Percentiles rank a stretch among this genome's conserved stretches.
phyloP scores from a whole-genome alignment of 2,329 filamentous ascomycete genomes.

The Colletotrichum lindemuthianum region DNA sequence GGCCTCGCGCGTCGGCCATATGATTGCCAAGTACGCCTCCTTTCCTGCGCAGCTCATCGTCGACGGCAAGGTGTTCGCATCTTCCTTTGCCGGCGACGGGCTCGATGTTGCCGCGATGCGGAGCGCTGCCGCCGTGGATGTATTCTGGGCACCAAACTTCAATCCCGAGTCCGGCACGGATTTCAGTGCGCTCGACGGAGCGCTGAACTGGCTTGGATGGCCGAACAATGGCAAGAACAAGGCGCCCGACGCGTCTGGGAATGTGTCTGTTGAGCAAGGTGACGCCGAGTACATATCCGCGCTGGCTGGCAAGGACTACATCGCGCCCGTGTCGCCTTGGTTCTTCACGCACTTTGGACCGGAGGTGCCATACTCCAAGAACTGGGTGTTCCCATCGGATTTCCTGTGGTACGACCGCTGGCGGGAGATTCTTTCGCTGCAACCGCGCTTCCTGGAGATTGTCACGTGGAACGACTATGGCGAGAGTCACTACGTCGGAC shows the following conservation, averaged over 20 bases:
- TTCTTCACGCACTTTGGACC: constrained; percentile 61
- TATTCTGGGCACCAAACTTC: constrained; percentile 63
- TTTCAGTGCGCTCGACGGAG: constrained; percentile 53
- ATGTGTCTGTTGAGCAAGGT: constrained; percentile 52
- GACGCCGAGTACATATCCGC: constrained; percentile 47
- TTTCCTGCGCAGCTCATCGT: constrained; percentile 58
- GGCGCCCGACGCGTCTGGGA: constrained; percentile 52
- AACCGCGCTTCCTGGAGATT: constrained; percentile 59
- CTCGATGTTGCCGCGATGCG: constrained; percentile 54
- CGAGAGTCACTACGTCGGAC: constrained; percentile 65
- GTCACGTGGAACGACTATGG: constrained; percentile 61
- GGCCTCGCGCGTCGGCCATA: constrained; percentile 52
- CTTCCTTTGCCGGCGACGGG: constrained; percentile 61
- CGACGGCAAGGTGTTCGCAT: constrained; percentile 61
- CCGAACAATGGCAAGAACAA: constrained; percentile 58
- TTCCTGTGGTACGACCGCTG: constrained; percentile 68
- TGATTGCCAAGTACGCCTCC: constrained; percentile 56
- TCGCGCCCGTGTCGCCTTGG: constrained; percentile 54
- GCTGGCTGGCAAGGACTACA: constrained; percentile 56
- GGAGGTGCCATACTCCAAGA: constrained; percentile 58
- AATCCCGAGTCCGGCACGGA: constrained; percentile 51
- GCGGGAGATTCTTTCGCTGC: constrained; percentile 56
- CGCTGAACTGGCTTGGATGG: constrained; percentile 60
- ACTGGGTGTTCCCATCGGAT: constrained; percentile 68
- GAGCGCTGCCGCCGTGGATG: constrained; percentile 52